Evolutionary conservation across 352 stramenopile genomes (phyloP).

Genomic region (Phytophthora kernoviae): DNA sequence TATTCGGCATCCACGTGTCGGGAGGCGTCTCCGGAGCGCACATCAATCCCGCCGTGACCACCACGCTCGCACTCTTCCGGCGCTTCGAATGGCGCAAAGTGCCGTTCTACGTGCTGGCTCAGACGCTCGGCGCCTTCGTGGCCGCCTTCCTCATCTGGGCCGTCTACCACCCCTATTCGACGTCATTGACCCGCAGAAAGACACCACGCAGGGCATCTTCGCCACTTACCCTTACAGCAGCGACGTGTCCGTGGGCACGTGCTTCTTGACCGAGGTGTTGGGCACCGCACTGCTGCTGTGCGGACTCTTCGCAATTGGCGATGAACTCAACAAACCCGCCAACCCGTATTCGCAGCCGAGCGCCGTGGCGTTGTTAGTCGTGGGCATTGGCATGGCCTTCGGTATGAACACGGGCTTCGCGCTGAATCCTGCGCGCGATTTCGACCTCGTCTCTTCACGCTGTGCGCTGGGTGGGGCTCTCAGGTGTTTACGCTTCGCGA

Average conservation of each 20-base stretch:
- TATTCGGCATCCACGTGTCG: conserved; percentile 43
- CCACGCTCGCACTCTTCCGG: conserved; percentile 38
- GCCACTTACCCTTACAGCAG: conserved; percentile 26
- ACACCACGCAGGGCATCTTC: conserved; percentile 27
- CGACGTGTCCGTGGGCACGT: conserved; percentile 21
- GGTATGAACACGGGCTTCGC: conserved; percentile 45
- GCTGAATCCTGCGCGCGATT: conserved; percentile 29
- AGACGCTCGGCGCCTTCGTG: conserved; percentile 38
- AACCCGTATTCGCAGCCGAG: conserved; percentile 26
- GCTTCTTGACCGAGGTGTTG: conserved; percentile 34
- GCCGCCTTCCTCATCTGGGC: conserved; percentile 34
- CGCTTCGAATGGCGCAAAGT: conserved; percentile 40
- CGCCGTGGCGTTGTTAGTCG: conserved; percentile 39
- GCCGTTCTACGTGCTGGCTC: conserved; percentile 34
- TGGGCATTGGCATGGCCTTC: conserved; percentile 50
- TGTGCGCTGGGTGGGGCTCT: conserved; percentile 40
- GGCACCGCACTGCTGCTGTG: conserved; percentile 37
- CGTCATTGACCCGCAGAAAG: conserved; percentile 26
- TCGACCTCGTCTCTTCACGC: conserved; percentile 38
- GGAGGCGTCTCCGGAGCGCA: conserved; percentile 45
- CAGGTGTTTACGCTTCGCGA: conserved; percentile 39
- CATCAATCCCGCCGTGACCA: conserved; percentile 48
- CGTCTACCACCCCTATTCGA: conserved; percentile 46
- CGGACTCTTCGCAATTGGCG: conserved; percentile 40
- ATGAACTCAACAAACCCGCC: conserved; percentile 37